Conservation (phyloP, 371 early-diverging fungal genomes). For the Ordospora colligata region DNA sequence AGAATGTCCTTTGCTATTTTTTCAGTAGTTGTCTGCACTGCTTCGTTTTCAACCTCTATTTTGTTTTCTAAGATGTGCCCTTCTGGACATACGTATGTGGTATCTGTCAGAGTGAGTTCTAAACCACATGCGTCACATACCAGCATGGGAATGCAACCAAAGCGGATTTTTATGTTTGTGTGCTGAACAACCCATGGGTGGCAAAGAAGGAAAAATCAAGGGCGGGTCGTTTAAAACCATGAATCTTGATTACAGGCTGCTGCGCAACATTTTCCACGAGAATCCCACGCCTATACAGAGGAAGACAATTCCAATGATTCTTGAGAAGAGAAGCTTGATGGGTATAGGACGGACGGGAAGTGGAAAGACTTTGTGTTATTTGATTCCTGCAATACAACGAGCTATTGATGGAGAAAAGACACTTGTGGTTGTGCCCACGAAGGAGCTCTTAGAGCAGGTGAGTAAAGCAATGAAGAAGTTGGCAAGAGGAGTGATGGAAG, state of each 20-base stretch:
- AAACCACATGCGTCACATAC: background rate
- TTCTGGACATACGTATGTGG: background rate
- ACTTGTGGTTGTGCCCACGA: constrained; percentile 57
- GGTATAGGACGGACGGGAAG: constrained; percentile 94
- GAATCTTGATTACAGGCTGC: constrained; percentile 45
- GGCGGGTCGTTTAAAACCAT: constrained; percentile 58
- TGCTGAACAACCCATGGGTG: background rate
- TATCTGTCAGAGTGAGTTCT: background rate
- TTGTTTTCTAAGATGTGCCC: background rate
- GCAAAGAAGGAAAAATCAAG: constrained; percentile 39
- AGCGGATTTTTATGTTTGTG: constrained; percentile 1
- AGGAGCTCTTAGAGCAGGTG: constrained; percentile 56
- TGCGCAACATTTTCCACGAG: constrained; percentile 61
- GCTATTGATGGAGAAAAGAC: constrained; percentile 71
- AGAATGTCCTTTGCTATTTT: background rate
- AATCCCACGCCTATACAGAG: constrained; percentile 88
- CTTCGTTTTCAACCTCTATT: background rate
- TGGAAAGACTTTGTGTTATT: constrained; percentile 93
- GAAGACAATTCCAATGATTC: constrained; percentile 78
- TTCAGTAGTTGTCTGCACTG: background rate
- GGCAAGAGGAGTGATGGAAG: constrained; percentile 28
- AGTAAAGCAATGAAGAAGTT: constrained; percentile 29
- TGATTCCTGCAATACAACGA: constrained; percentile 78
- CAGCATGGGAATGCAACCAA: background rate
- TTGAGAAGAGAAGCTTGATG: constrained; percentile 83